Percentiles rank a stretch among this genome's conserved stretches.
Conservation (phyloP, 805 yeast genomes). For the Ogataea minuta region DNA sequence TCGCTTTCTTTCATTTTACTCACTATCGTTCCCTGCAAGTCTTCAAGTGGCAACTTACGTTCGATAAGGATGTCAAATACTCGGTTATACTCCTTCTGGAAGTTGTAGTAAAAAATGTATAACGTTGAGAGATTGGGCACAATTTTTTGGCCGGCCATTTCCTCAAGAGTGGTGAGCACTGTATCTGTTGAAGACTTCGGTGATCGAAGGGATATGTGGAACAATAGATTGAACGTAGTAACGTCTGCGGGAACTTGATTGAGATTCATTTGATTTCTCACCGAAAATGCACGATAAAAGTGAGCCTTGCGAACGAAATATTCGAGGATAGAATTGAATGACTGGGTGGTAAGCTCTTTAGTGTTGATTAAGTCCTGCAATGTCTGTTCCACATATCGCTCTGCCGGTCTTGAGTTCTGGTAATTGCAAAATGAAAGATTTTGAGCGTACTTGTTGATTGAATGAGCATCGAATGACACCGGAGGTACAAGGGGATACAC, state of each 20-base stretch:
- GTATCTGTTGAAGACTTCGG: not conserved
- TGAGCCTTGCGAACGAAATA: slow-evolving; percentile 10
- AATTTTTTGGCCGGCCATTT: slow-evolving; percentile 5
- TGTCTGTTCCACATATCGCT: slow-evolving; percentile 12
- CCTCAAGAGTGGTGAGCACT: slow-evolving; percentile 4
- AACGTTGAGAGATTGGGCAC: slow-evolving; percentile 13
- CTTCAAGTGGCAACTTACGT: slow-evolving; percentile 4
- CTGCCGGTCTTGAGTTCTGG: slow-evolving; percentile 5
- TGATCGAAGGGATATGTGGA: slow-evolving; percentile 10
- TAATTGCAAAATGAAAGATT: slow-evolving; percentile 9
- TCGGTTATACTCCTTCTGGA: slow-evolving; percentile 1
- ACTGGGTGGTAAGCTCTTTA: slow-evolving; percentile 2
- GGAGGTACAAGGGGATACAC: slow-evolving; percentile 11
- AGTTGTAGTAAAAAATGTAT: slow-evolving; percentile 12
- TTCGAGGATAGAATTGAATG: slow-evolving; percentile 10
- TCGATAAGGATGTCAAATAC: slow-evolving; percentile 10
- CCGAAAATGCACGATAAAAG: not conserved
- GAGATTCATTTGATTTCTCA: slow-evolving; percentile 9
- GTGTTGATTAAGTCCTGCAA: slow-evolving; percentile 12
- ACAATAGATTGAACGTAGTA: slow-evolving; percentile 13
- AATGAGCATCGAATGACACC: not conserved
- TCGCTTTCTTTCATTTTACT: slow-evolving; percentile 7
- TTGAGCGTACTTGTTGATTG: slow-evolving; percentile 11
- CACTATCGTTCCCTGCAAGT: slow-evolving; percentile 11
- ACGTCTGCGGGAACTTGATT: slow-evolving; percentile 3